Evolutionary conservation across 139 green algal genomes (phyloP), one percentile per base, ranked within the genome.

Genomic region (Closterium sp.): DNA sequence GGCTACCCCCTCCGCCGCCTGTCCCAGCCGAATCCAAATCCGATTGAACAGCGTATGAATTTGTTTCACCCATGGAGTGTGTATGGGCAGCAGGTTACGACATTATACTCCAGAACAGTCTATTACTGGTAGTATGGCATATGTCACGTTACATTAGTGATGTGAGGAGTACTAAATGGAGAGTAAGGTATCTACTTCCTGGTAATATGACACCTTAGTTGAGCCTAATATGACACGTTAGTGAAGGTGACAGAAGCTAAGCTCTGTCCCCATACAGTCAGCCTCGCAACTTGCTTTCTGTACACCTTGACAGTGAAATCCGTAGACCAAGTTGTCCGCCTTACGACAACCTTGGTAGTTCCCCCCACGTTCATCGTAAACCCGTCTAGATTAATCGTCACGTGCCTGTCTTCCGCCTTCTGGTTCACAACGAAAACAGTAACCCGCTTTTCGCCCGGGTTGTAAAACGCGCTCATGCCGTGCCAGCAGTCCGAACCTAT

Each of bases 261-360:
- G 62, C 62, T 79, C 17, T 79, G 62, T 13, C 62, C 62, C 62
- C 62, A 79, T 79, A 79, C 62, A 79, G 10, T 79, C 62, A 79
- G 62, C 62, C 62, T 27, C 62, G 62, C 17, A 22, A 79, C 62
- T 24, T 79, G 17, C 62, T 79, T 79, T 9, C 7, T 50, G 38
- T 50, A 50, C 86, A 31, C 28, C 13, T 34, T 22, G 34, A 9
- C 92, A 88, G 31, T 87, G 73, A 50, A 30, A 90, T 45, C 89
- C 91, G 27, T 86, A 91, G 84, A 95, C 94, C 42, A 42, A 79
- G 62, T 27, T 13, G 62, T 79, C 27, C 62, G 17, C 62, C 62
- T 79, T 24, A 79, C 62, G 11, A 79, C 62, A 4, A 79, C 62
- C 19, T 24, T 22, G 17, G 62, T 79, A 24, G 17, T 27, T 79